phyloP scores from a whole-genome alignment of 805 yeast genomes.

The Millerago galiae region DNA sequence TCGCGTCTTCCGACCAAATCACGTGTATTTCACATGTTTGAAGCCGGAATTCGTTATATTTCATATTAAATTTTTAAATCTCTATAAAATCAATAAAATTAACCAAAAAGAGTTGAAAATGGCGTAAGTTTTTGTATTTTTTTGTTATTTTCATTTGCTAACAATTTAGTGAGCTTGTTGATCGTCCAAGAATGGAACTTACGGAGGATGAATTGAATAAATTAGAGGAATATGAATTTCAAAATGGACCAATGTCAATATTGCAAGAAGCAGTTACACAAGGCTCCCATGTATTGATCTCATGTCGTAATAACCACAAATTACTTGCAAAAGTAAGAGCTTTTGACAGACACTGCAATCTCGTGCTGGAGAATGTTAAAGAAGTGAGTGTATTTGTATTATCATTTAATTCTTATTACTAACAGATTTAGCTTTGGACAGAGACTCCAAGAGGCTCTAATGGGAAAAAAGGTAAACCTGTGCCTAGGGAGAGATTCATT shows the following conservation, averaged over 20 bases:
- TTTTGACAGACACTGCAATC: conserved; percentile 91
- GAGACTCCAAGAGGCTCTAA: conserved; percentile 53
- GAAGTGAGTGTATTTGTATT: conserved; percentile 34
- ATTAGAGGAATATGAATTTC: conserved; percentile 84
- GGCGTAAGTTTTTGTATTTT: conserved; percentile 15
- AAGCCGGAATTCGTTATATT: not conserved
- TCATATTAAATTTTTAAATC: too few species aligned
- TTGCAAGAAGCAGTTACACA: conserved; percentile 76
- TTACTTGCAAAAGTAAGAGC: conserved; percentile 86
- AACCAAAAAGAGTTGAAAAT: conserved; percentile 1
- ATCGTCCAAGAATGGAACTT: conserved; percentile 73
- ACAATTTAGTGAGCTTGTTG: conserved; percentile 49
- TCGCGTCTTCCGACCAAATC: not conserved
- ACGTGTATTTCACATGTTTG: not conserved
- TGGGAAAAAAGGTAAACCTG: conserved; percentile 65
- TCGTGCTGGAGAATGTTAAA: conserved; percentile 87
- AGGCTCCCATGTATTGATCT: conserved; percentile 73
- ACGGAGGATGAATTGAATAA: conserved; percentile 72
- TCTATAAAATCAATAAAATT: too few species aligned
- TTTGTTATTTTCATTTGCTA: conserved; percentile 2
- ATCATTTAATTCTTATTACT: not conserved
- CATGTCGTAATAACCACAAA: conserved; percentile 90
- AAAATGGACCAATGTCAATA: conserved; percentile 85
- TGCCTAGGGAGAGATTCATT: conserved; percentile 70
- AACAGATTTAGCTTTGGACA: conserved; percentile 42